A percentile compares a stretch with the other conserved stretches of the same genome.
phyloP scores from a whole-genome alignment of 2,329 filamentous ascomycete species.

The Zymoseptoria ardabiliae region DNA sequence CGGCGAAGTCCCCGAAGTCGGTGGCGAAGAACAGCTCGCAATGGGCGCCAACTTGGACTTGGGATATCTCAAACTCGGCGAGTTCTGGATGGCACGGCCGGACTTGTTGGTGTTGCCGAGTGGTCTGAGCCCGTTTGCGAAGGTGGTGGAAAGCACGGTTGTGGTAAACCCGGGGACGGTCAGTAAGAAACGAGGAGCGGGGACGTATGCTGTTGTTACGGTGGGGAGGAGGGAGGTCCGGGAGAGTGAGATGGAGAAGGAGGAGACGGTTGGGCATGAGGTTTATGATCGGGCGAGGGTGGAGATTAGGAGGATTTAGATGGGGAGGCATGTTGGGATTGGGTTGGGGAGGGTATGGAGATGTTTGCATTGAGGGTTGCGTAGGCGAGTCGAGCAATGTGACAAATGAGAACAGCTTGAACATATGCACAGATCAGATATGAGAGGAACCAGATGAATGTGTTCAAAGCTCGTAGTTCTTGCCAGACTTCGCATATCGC shows the following conservation, averaged over 20 bases:
- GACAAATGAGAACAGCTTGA: no score
- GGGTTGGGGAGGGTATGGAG: no score
- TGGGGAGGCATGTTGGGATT: background rate
- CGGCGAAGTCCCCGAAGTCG: conserved; percentile 29
- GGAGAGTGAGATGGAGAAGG: conserved; percentile 50
- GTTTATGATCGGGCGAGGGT: conserved; percentile 78
- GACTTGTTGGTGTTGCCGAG: conserved; percentile 82
- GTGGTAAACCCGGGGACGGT: conserved; percentile 85
- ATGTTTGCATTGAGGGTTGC: no score
- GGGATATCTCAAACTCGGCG: conserved; percentile 77
- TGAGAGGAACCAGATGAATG: no score
- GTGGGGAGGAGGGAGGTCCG: conserved; percentile 58
- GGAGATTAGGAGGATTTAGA: conserved; percentile 72
- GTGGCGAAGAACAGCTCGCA: conserved; percentile 44
- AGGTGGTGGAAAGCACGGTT: conserved; percentile 81
- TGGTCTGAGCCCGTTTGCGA: conserved; percentile 76
- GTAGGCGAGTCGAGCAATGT: no score
- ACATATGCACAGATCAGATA: no score
- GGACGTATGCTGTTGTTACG: conserved; percentile 76
- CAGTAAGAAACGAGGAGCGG: conserved; percentile 75
- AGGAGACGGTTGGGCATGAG: conserved; percentile 60
- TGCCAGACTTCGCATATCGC: no score
- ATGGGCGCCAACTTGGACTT: conserved; percentile 75
- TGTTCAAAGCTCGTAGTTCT: no score
- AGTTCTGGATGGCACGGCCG: conserved; percentile 79